Evolutionary conservation across 768 basidiomycete genomes (phyloP).

Genomic region (Galerina marginata): DNA sequence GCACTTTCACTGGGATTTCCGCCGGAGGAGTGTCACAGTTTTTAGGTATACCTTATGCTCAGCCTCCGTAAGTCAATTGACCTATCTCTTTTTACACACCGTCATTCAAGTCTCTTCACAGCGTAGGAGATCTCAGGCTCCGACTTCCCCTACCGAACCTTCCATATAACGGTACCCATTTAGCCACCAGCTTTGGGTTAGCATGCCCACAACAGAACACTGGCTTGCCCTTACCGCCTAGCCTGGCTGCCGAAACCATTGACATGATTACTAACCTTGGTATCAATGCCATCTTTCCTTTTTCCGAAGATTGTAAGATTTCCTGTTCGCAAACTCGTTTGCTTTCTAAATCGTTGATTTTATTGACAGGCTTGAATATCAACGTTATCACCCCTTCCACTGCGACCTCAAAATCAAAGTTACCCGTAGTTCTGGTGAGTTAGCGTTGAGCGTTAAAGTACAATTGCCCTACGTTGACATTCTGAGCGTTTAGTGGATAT

Average conservation of each 20-base stretch:
- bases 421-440: slow-evolving; percentile 62
- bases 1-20: slow-evolving; percentile 50
- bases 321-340: neutral
- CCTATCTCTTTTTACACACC: neutral
- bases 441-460: neutral
- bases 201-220: slow-evolving; percentile 54
- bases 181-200: slow-evolving; percentile 46
- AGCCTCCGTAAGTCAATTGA: slow-evolving; percentile 51
- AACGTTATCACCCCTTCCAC: slow-evolving; percentile 47
- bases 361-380: slow-evolving; percentile 42
- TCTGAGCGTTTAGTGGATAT: slow-evolving; percentile 52
- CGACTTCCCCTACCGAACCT: slow-evolving; percentile 45
- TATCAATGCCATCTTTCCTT: slow-evolving; percentile 34
- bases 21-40: slow-evolving; percentile 44
- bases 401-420: slow-evolving; percentile 45
- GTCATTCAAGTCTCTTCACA: slow-evolving; percentile 10
- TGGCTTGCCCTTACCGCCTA: slow-evolving; percentile 37
- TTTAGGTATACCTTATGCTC: slow-evolving; percentile 61
- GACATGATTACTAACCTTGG: slow-evolving; percentile 41
- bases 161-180: slow-evolving; percentile 41
- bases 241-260: slow-evolving; percentile 39
- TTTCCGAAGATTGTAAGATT: slow-evolving; percentile 51
- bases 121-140: slow-evolving; percentile 45
- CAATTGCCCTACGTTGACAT: neutral
- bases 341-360: slow-evolving; percentile 36